Conservation (phyloP, 2,329 filamentous ascomycete genomes). For the Aureobasidium sp. region DNA sequence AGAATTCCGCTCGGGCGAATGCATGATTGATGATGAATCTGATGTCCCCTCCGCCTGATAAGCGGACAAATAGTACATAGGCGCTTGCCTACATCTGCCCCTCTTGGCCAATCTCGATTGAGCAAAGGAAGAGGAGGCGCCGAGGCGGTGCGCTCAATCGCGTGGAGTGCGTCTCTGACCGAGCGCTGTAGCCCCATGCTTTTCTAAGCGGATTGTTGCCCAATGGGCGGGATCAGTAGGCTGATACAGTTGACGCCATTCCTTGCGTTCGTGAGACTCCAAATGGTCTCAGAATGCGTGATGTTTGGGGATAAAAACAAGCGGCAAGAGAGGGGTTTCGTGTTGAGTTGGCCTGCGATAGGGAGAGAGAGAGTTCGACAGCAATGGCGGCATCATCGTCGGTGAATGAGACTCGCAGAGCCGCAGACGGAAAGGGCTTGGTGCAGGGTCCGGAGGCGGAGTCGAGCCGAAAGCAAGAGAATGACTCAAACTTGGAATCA, state of each 20-base stretch:
- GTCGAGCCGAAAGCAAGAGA: slow-evolving; percentile 9
- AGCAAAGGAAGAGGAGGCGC: slow-evolving; percentile 1
- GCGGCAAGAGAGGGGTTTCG: neutral
- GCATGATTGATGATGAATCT: slow-evolving; percentile 8
- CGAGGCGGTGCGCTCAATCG: slow-evolving; percentile 9
- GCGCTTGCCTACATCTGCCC: slow-evolving; percentile 7
- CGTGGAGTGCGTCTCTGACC: slow-evolving; percentile 8
- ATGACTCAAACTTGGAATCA: slow-evolving; percentile 9
- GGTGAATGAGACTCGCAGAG: slow-evolving; percentile 8
- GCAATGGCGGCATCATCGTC: slow-evolving; percentile 2
- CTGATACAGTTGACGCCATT: slow-evolving; percentile 7
- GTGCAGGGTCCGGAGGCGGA: slow-evolving; percentile 4
- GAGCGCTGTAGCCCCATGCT: slow-evolving; percentile 2
- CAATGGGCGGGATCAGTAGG: slow-evolving; percentile 6
- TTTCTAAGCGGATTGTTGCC: slow-evolving; percentile 10
- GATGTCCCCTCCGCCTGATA: slow-evolving; percentile 3
- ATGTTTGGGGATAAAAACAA: neutral
- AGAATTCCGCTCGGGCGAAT: neutral
- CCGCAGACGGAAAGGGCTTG: slow-evolving; percentile 4
- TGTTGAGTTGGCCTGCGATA: neutral
- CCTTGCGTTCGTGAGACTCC: neutral
- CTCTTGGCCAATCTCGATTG: slow-evolving; percentile 8
- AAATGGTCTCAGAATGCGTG: neutral
- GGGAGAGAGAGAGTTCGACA: neutral
- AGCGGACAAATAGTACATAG: slow-evolving; percentile 5